phyloP scores from a whole-genome alignment of 805 yeast genomes.

The Candida manassasensis region DNA sequence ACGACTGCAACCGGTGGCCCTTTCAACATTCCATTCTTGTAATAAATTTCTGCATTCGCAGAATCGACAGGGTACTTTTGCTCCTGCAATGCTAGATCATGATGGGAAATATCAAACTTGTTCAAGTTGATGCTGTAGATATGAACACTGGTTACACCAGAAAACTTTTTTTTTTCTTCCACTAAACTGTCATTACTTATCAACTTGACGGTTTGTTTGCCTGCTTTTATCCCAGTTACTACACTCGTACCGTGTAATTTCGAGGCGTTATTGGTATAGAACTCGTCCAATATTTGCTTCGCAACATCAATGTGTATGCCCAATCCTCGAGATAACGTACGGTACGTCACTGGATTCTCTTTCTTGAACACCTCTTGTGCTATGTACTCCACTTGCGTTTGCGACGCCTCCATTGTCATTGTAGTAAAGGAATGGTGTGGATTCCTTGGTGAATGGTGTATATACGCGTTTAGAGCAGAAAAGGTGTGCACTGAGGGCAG shows the following conservation, averaged over 20 bases:
- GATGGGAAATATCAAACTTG: constrained; percentile 6
- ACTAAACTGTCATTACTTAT: constrained; percentile 21
- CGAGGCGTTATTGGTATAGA: constrained; percentile 30
- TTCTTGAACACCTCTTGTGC: constrained; percentile 21
- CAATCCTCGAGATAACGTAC: constrained; percentile 36
- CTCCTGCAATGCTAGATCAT: constrained; percentile 18
- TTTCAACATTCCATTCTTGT: constrained; percentile 26
- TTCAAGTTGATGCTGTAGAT: constrained; percentile 32
- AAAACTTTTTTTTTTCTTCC: constrained; percentile 23
- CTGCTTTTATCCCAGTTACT: constrained; percentile 31
- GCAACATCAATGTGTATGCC: constrained; percentile 35
- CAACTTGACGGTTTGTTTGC: constrained; percentile 15
- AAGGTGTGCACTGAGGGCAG: too few relatives aligned
- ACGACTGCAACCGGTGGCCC: constrained; percentile 23
- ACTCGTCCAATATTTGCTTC: constrained; percentile 35
- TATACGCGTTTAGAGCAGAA: too few relatives aligned
- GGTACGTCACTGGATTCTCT: constrained; percentile 34
- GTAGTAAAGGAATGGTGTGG: constrained; percentile 4
- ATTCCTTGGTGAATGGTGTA: too few relatives aligned
- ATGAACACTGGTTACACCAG: constrained; percentile 27
- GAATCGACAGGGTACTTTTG: constrained; percentile 10
- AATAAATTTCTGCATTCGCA: constrained; percentile 14
- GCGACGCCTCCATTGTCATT: constrained; percentile 32
- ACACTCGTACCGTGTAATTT: constrained; percentile 38
- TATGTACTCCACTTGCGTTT: constrained; percentile 26